Conservation (phyloP, 352 stramenopile genomes). For the Phytophthora niederhauseri region DNA sequence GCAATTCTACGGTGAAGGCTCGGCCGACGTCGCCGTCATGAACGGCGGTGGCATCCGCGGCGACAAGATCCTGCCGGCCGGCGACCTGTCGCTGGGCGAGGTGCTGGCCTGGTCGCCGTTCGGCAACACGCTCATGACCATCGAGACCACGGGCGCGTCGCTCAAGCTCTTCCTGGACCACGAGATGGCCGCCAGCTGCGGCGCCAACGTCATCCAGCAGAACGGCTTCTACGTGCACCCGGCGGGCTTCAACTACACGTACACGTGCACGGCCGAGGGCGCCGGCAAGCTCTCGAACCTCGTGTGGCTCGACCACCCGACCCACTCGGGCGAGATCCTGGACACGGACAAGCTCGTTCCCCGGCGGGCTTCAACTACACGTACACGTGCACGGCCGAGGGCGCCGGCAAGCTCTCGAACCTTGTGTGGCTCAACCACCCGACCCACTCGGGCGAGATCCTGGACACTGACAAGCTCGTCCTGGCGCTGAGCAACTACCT, state of each 20-base stretch:
- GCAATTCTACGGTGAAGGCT: conserved; percentile 56
- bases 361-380: conserved; percentile 69
- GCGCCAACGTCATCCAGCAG: conserved; percentile 43
- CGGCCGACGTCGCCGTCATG: conserved; percentile 59
- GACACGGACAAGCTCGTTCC: conserved; percentile 62
- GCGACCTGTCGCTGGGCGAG: conserved; percentile 57
- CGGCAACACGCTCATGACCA: conserved; percentile 68
- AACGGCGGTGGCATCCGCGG: conserved; percentile 75
- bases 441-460: conserved; percentile 48
- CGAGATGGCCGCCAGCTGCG: conserved; percentile 59
- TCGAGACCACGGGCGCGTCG: conserved; percentile 57
- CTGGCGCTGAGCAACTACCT: conserved; percentile 64
- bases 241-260: conserved; percentile 71
- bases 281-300: conserved; percentile 51
- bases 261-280: conserved; percentile 52
- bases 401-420: conserved; percentile 44
- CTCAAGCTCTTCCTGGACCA: conserved; percentile 64
- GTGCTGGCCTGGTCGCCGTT: conserved; percentile 73
- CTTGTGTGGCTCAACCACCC: conserved; percentile 67
- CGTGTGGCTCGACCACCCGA: conserved; percentile 67
- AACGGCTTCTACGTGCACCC: conserved; percentile 77
- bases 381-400: conserved; percentile 58
- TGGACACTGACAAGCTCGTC: conserved; percentile 64
- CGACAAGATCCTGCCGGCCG: conserved; percentile 59
- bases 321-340: conserved; percentile 44